phyloP scores from a whole-genome alignment of 352 stramenopile species.

The Peronospora belbahrii region DNA sequence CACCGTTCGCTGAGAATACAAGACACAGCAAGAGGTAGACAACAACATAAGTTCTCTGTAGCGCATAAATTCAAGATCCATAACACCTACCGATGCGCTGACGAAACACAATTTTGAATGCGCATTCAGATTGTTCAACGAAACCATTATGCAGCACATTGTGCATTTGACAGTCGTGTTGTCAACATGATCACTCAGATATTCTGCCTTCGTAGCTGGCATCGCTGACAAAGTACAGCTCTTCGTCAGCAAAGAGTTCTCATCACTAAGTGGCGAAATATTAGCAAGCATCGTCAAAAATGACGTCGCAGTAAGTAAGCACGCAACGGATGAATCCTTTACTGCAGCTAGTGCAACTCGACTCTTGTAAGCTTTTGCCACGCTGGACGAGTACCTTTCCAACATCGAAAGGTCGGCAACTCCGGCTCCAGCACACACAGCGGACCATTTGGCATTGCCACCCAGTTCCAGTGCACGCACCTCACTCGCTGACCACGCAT shows the following conservation, averaged over 20 bases:
- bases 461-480: constrained; percentile 51
- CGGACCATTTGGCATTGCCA: constrained; percentile 76
- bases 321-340: constrained; percentile 14
- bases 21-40: too few relatives aligned
- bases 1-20: constrained; percentile 18
- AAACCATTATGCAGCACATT: constrained; percentile 42
- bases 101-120: constrained; percentile 63
- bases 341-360: constrained; percentile 24
- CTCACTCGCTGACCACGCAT: constrained; percentile 55
- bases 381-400: constrained; percentile 58
- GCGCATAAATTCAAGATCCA: background rate
- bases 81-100: constrained; percentile 26
- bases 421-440: constrained; percentile 49
- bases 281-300: constrained; percentile 40
- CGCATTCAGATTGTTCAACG: constrained; percentile 41
- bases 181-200: constrained; percentile 2
- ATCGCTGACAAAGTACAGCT: constrained; percentile 3
- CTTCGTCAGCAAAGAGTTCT: constrained; percentile 5
- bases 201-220: constrained; percentile 1
- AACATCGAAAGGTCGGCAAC: constrained; percentile 35
- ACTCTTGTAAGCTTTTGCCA: constrained; percentile 57
- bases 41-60: background rate
- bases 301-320: constrained; percentile 37
- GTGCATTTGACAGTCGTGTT: constrained; percentile 57
- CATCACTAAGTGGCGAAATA: constrained; percentile 11